These are phyloP conservation scores for Danielozyma ontarioensis DNA, from an alignment of 805 yeast genomes.

Conservation along the genomic window DNA sequence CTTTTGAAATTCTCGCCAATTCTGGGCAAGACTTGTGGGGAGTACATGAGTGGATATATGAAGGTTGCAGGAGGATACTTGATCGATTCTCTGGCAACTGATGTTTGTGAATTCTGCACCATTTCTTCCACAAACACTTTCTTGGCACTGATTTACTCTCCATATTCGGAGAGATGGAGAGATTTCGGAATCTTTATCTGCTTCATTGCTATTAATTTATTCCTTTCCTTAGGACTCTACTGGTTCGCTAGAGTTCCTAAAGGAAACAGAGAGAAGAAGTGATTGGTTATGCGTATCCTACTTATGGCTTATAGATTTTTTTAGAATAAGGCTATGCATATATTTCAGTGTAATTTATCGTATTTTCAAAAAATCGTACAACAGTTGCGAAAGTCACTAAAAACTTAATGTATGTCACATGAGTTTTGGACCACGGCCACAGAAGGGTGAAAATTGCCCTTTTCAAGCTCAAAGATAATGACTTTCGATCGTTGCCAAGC, in stretches of 20 bases:
- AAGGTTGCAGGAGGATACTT: slow-evolving; percentile 44
- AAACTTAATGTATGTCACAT: too few relatives aligned
- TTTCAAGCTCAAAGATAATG: too few relatives aligned
- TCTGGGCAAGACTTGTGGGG: slow-evolving; percentile 17
- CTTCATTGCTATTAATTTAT: slow-evolving; percentile 37
- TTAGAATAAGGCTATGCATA: too few relatives aligned
- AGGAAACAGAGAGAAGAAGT: slow-evolving; percentile 38
- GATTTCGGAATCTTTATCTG: slow-evolving; percentile 54
- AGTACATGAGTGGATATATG: slow-evolving; percentile 26
- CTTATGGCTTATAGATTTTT: too few relatives aligned
- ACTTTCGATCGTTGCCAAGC: too few relatives aligned
- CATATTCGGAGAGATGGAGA: slow-evolving; percentile 57
- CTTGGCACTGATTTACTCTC: slow-evolving; percentile 42
- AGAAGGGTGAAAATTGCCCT: too few relatives aligned
- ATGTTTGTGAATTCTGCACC: slow-evolving; percentile 58
- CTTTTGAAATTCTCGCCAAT: slow-evolving; percentile 16
- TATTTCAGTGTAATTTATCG: too few relatives aligned
- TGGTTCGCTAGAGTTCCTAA: slow-evolving; percentile 76
- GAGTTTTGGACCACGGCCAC: too few relatives aligned
- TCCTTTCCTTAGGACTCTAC: slow-evolving; percentile 34
- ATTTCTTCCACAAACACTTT: slow-evolving; percentile 53
- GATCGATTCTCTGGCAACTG: slow-evolving; percentile 38
- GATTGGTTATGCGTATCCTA: too few relatives aligned
- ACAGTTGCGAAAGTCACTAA: too few relatives aligned
- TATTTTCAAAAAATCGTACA: too few relatives aligned